A percentile compares a stretch with the other conserved stretches of the same genome.
Evolutionary conservation across 768 basidiomycete genomes (phyloP).

Genomic region (Auricularia auricula-judae): DNA sequence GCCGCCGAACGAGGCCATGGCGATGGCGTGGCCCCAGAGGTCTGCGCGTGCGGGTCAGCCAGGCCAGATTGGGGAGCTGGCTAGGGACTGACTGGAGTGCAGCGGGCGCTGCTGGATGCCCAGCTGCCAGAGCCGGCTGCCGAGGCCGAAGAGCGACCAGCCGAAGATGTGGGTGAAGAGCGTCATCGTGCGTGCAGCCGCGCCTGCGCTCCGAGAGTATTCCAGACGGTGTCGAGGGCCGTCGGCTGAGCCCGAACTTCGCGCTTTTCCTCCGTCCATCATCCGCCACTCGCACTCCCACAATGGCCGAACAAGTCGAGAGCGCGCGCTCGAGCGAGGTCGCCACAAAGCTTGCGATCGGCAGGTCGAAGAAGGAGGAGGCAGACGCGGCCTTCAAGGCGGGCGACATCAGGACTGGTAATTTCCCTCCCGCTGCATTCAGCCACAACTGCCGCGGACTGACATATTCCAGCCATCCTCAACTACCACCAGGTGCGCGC

Average conservation of each 20-base stretch:
- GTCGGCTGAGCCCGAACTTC: neutral
- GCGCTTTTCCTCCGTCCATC: neutral
- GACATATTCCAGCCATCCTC: conserved; percentile 41
- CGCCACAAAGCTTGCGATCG: conserved; percentile 43
- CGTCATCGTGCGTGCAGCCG: conserved; percentile 31
- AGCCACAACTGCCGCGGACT: neutral
- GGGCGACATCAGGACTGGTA: conserved; percentile 52
- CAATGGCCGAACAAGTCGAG: neutral
- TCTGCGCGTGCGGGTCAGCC: conserved; percentile 30
- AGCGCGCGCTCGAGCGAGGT: conserved; percentile 8
- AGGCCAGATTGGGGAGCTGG: neutral
- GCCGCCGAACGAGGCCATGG: conserved; percentile 60
- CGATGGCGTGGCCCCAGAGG: conserved; percentile 55
- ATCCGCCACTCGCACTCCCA: neutral
- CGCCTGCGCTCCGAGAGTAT: neutral
- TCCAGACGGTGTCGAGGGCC: neutral
- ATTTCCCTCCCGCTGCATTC: neutral
- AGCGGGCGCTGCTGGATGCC: conserved; percentile 74
- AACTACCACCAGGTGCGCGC: conserved; percentile 57
- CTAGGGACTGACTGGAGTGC: conserved; percentile 54
- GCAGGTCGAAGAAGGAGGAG: conserved; percentile 54
- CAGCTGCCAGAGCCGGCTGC: conserved; percentile 75
- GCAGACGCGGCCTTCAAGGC: conserved; percentile 61
- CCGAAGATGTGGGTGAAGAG: conserved; percentile 61
- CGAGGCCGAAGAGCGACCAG: conserved; percentile 74